Conservation (phyloP, 495 filamentous ascomycete genomes). For the Pseudoneurospora amorphoporcata region DNA sequence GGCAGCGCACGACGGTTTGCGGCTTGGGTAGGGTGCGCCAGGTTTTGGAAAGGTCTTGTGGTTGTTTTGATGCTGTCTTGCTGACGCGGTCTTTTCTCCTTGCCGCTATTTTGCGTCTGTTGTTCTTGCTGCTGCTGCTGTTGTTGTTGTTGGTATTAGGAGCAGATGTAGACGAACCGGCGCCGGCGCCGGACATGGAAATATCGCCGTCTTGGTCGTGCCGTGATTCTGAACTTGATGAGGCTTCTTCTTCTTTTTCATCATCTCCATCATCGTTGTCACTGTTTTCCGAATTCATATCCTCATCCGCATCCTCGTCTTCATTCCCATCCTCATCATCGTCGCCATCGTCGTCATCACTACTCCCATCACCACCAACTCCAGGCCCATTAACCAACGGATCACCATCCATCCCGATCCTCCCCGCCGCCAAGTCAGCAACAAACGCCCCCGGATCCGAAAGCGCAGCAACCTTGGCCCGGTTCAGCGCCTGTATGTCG, state of each 20-base stretch:
- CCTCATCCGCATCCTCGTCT: slow-evolving; percentile 30
- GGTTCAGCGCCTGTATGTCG: slow-evolving; percentile 56
- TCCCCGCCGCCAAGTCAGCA: slow-evolving; percentile 47
- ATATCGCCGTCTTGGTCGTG: neutral
- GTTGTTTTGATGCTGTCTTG: neutral
- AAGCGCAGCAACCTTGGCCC: slow-evolving; percentile 53
- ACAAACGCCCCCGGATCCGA: slow-evolving; percentile 60
- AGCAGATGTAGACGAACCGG: neutral
- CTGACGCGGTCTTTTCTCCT: neutral
- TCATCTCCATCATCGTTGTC: slow-evolving; percentile 10
- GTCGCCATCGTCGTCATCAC: slow-evolving; percentile 27
- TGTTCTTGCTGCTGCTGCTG: neutral
- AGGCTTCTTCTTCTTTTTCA: neutral
- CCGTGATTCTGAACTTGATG: neutral
- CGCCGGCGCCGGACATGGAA: neutral
- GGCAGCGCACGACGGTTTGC: slow-evolving; percentile 77
- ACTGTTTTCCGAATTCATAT: slow-evolving; percentile 1
- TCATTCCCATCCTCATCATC: neutral
- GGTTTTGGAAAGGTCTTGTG: slow-evolving; percentile 1
- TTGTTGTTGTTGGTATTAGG: neutral
- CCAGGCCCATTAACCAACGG: slow-evolving; percentile 6
- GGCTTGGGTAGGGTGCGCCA: slow-evolving; percentile 52
- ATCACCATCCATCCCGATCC: slow-evolving; percentile 29
- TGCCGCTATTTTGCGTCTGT: slow-evolving; percentile 3
- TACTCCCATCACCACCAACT: neutral